phyloP scores from a whole-genome alignment of 495 filamentous ascomycete genomes.

The Aspergillus ostianus region DNA sequence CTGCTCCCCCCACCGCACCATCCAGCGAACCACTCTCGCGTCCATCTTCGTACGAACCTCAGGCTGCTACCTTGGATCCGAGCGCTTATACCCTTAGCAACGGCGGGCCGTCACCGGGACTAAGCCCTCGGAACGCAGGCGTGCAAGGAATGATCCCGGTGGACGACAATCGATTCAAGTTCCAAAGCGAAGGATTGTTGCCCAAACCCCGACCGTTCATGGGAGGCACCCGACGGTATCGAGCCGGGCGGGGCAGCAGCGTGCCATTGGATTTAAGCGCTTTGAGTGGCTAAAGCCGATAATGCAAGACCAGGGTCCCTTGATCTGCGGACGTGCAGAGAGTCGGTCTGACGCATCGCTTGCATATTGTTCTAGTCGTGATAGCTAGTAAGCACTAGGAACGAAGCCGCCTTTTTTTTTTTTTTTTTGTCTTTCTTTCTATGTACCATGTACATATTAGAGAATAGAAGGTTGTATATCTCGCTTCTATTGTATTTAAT shows the following conservation, averaged over 20 bases:
- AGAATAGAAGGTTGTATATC: neutral
- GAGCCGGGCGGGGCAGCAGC: slow-evolving; percentile 88
- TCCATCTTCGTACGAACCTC: slow-evolving; percentile 35
- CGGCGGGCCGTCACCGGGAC: slow-evolving; percentile 41
- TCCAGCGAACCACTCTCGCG: slow-evolving; percentile 46
- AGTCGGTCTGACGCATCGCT: neutral
- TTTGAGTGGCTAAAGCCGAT: slow-evolving; percentile 28
- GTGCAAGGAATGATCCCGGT: slow-evolving; percentile 54
- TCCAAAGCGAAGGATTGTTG: slow-evolving; percentile 75
- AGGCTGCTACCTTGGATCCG: slow-evolving; percentile 65
- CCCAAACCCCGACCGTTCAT: slow-evolving; percentile 81
- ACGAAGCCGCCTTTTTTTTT: neutral
- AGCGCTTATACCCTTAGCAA: slow-evolving; percentile 74
- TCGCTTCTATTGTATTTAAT: neutral
- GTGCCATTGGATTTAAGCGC: slow-evolving; percentile 81
- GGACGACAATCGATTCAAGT: slow-evolving; percentile 82
- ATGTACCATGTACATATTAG: neutral
- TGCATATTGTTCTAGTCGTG: slow-evolving; percentile 3
- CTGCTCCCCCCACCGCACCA: slow-evolving; percentile 47
- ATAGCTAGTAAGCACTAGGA: slow-evolving; percentile 8
- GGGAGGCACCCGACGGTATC: slow-evolving; percentile 71
- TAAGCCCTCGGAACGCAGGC: slow-evolving; percentile 28
- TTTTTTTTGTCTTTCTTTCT: neutral
- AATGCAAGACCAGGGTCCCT: neutral
- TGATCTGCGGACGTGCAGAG: neutral